Evolutionary conservation across 164 flowering plant species (phyloP).

Genomic region (Nelumbo lutea): DNA sequence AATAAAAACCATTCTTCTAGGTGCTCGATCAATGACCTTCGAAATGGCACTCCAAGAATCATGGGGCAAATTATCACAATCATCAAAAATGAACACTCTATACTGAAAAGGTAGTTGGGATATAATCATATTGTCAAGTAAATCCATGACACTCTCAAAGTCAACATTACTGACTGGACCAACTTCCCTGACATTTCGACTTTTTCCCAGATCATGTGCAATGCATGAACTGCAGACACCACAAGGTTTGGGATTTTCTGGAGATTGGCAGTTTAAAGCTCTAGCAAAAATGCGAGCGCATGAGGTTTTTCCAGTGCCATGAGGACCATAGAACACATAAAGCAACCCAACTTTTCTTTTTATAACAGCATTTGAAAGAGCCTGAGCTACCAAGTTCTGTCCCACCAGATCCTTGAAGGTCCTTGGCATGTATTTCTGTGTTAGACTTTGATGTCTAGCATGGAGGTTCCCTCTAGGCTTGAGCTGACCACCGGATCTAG

Average conservation of each 20-base stretch:
- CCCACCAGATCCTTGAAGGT: constrained; percentile 90
- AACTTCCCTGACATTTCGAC: constrained; percentile 67
- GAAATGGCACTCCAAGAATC: constrained; percentile 93
- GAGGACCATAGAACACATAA: constrained; percentile 93
- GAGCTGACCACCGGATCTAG: constrained; percentile 41
- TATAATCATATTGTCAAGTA: constrained; percentile 53
- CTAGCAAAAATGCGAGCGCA: constrained; percentile 93
- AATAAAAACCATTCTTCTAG: constrained; percentile 78
- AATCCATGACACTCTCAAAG: constrained; percentile 64
- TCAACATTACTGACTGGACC: constrained; percentile 80
- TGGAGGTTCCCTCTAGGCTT: constrained; percentile 27
- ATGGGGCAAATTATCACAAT: constrained; percentile 75
- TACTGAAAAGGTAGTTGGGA: constrained; percentile 55
- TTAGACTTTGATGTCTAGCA: constrained; percentile 66
- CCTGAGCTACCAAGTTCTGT: constrained; percentile 81
- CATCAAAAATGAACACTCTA: constrained; percentile 82
- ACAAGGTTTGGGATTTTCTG: constrained; percentile 78
- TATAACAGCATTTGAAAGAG: constrained; percentile 85
- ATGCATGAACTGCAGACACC: constrained; percentile 79
- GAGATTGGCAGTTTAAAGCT: constrained; percentile 81
- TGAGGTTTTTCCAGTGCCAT: constrained; percentile 97
- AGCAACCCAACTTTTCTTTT: constrained; percentile 69
- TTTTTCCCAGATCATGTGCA: constrained; percentile 69
- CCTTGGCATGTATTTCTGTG: constrained; percentile 88
- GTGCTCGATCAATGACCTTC: constrained; percentile 92